phyloP scores from a whole-genome alignment of 768 basidiomycete species.

The Pulveroboletus sp. region DNA sequence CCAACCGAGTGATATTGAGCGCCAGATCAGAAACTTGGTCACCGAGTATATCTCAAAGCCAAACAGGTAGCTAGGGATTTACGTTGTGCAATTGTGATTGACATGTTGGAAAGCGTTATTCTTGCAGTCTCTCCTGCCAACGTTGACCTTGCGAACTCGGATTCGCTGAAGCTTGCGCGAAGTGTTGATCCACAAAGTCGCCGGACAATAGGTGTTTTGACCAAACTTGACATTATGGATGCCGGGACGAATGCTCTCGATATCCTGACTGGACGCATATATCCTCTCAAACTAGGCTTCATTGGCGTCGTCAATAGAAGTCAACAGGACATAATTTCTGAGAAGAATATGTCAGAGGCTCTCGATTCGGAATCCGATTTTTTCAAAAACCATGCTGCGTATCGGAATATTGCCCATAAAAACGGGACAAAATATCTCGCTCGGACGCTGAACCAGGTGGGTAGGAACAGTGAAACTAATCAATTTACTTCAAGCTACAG shows the following conservation, averaged over 20 bases:
- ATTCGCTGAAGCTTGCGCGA: conserved; percentile 94
- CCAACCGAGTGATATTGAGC: conserved; percentile 96
- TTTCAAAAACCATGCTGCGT: conserved; percentile 85
- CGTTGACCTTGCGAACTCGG: conserved; percentile 98
- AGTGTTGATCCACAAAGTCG: conserved; percentile 94
- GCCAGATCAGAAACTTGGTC: conserved; percentile 93
- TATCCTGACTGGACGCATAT: conserved; percentile 92
- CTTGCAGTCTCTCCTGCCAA: conserved; percentile 97
- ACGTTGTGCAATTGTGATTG: background rate
- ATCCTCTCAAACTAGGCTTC: conserved; percentile 97
- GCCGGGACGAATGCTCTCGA: conserved; percentile 97
- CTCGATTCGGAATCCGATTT: conserved; percentile 84
- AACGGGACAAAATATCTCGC: conserved; percentile 96
- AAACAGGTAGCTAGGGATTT: conserved; percentile 63
- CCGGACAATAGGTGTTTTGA: conserved; percentile 93
- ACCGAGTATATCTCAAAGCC: conserved; percentile 95
- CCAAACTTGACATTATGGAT: conserved; percentile 98
- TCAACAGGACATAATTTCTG: conserved; percentile 92
- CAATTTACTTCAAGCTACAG: background rate
- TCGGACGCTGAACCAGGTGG: conserved; percentile 87
- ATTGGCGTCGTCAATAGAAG: conserved; percentile 97
- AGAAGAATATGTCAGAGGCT: conserved; percentile 83
- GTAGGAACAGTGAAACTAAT: conserved; percentile 15
- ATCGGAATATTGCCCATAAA: conserved; percentile 93
- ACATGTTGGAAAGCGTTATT: conserved; percentile 63